These are phyloP conservation scores for Aspergillus piperis DNA, from an alignment of 2,329 filamentous ascomycete species.

Conservation along the genomic window DNA sequence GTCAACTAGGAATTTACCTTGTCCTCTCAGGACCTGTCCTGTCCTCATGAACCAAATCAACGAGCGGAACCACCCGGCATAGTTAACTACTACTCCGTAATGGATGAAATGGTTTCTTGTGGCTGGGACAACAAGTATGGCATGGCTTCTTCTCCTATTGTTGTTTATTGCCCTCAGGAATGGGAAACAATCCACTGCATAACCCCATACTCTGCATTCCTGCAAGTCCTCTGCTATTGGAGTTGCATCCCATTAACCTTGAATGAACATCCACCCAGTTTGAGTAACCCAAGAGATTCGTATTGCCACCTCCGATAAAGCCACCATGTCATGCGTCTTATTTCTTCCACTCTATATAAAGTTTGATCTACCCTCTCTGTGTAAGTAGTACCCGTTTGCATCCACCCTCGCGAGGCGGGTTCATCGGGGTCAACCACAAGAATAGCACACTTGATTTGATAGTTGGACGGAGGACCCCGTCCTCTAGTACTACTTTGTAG, in stretches of 20 bases:
- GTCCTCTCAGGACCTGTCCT: no score
- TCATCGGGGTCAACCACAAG: no score
- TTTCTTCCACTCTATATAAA: background rate
- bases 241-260: background rate
- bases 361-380: background rate
- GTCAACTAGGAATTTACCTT: no score
- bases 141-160: background rate
- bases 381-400: background rate
- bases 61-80: background rate
- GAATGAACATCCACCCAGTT: background rate
- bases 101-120: background rate
- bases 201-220: constrained; percentile 1
- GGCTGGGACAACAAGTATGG: background rate
- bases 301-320: background rate
- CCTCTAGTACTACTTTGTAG: background rate
- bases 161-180: background rate
- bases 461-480: background rate
- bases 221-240: background rate
- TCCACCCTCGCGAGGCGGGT: background rate
- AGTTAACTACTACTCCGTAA: background rate
- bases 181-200: background rate
- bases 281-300: background rate
- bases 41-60: no score
- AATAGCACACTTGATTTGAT: no score
- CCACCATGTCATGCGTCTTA: background rate